phyloP scores from a whole-genome alignment of 306 rosid genomes.

The Pterocarpus macrocarpus region DNA sequence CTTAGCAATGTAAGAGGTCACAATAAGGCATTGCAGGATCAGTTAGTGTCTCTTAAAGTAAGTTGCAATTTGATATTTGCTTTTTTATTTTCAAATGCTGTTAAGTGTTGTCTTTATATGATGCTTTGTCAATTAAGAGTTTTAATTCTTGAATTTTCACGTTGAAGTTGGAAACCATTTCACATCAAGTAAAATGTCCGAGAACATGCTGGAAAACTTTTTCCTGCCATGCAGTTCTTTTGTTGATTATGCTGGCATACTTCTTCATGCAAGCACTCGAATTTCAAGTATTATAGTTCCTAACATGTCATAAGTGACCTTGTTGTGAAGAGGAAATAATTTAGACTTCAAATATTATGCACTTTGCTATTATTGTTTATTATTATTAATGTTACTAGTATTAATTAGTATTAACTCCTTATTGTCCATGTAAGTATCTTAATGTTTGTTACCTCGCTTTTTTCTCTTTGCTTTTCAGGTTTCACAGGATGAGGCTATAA shows the following conservation, averaged over 20 bases:
- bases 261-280: slow-evolving; percentile 35
- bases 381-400: neutral
- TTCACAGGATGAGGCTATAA: slow-evolving; percentile 68
- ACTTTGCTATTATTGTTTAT: neutral
- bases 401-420: neutral
- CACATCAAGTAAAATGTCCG: slow-evolving; percentile 23
- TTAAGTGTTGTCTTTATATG: neutral
- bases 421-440: slow-evolving; percentile 18
- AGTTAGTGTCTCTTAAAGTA: slow-evolving; percentile 75
- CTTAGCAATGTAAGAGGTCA: slow-evolving; percentile 79
- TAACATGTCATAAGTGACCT: slow-evolving; percentile 20
- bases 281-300: slow-evolving; percentile 7
- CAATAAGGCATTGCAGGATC: slow-evolving; percentile 82
- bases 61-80: slow-evolving; percentile 29
- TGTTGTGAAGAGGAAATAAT: slow-evolving; percentile 20
- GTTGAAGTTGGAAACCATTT: slow-evolving; percentile 5
- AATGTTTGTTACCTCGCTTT: neutral
- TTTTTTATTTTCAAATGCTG: neutral
- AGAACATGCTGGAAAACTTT: neutral
- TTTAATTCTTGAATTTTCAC: slow-evolving; percentile 14
- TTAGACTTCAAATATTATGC: neutral
- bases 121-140: neutral
- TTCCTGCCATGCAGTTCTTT: neutral
- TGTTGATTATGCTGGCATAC: slow-evolving; percentile 31
- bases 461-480: slow-evolving; percentile 56